Base-by-base conservation (phyloP, 208 protist genomes). In the Leishmania lainsoni region DNA sequence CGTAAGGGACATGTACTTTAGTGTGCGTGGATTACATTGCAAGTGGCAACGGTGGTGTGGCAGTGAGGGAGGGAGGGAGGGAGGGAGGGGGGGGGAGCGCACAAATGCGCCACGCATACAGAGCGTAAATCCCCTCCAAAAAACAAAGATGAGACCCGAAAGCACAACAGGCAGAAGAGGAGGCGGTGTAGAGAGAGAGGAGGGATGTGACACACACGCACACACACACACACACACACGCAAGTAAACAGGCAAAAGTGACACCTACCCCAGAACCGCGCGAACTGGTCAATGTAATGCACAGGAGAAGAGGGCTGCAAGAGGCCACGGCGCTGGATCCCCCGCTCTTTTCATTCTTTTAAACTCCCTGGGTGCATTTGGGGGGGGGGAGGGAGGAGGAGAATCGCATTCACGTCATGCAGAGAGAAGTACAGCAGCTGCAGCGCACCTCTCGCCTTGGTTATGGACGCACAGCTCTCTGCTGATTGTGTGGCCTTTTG, bases 221-320 rank as follows among this genome's bases (percentile, higher is more conserved):
- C 82, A 71, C 71, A 65, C 61, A 59, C 54, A 65, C 61, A 59
- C 54, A 22, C 76, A 58, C 45, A 49, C 14, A 54, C 65, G 16
- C 52, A 58, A n/a, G 48, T 42, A 42, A 14, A 42, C 66, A 71
- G 32, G 12, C 17, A 71, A 63, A 29, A 26, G n/a, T n/a, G 26
- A 22, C 58, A 63, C 4, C 26, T 1, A n/a, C 58, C 16, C 58
- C 58, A 63, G 58, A 5, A n/a, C 14, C 58, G 29, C 42, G 42
- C 42, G 42, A 45, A 45, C 56, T 45, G 42, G 42, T 45, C 42
- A 45, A 3, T 2, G 3, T 45, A 45, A 45, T 45, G 42, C 42
- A 45, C 42, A 45, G 42, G 42, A 45, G 42, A 45, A 45, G 42
- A 45, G 42, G 42, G 42, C 42, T 45, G 42, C 42, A 2, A 45